Conservation (phyloP, 495 filamentous ascomycete genomes). For the Penicillium fimorum region DNA sequence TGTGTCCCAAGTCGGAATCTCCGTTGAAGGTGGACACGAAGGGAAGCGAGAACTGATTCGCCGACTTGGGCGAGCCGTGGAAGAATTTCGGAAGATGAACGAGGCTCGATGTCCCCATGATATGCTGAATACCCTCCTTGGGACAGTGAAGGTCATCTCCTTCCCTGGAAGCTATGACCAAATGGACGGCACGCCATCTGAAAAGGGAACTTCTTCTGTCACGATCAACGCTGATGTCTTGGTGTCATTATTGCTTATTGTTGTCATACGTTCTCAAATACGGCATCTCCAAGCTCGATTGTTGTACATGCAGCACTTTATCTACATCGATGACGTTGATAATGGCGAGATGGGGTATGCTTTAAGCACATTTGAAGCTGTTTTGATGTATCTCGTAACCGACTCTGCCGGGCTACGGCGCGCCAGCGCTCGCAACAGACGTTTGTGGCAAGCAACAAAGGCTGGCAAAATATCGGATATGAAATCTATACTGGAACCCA, state of each 20-base stretch:
- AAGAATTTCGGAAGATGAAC: slow-evolving; percentile 84
- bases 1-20: slow-evolving; percentile 88
- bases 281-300: slow-evolving; percentile 84
- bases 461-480: slow-evolving; percentile 72
- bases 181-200: slow-evolving; percentile 39
- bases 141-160: slow-evolving; percentile 84
- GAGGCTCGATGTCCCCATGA: slow-evolving; percentile 86
- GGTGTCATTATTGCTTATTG: slow-evolving; percentile 85
- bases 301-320: slow-evolving; percentile 91
- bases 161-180: slow-evolving; percentile 41
- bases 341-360: slow-evolving; percentile 97
- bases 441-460: slow-evolving; percentile 82
- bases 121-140: slow-evolving; percentile 85
- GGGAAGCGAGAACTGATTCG: slow-evolving; percentile 71
- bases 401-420: slow-evolving; percentile 78
- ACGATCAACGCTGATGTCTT: slow-evolving; percentile 95
- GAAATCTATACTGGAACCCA: slow-evolving; percentile 74
- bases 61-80: slow-evolving; percentile 72
- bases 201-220: slow-evolving; percentile 61
- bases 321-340: slow-evolving; percentile 96
- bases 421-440: slow-evolving; percentile 81
- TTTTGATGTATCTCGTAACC: slow-evolving; percentile 82
- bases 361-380: slow-evolving; percentile 93
- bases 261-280: slow-evolving; percentile 89
- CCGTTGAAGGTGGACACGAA: slow-evolving; percentile 66